Evolutionary conservation across 202 grass and related monocot species (phyloP), one percentile per base, ranked within the genome.

Genomic region (Hordeum pubiflorum): DNA sequence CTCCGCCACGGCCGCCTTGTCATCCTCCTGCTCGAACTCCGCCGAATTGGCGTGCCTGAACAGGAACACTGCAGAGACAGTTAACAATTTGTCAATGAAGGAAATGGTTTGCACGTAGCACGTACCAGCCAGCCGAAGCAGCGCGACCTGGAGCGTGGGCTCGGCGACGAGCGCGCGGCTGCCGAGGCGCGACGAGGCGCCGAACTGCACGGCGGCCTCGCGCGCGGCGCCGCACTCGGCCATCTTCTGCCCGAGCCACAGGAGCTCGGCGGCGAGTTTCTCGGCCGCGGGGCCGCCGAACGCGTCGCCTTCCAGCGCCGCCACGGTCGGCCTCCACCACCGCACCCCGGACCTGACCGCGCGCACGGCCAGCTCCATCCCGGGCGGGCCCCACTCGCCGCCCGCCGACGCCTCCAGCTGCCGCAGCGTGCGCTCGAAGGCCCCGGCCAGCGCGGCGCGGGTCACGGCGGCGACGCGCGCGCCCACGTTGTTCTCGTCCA

Each of bases 171-270:
- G 59, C 32, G 91, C 82, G 36, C 68, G 77, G 31, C 59, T 65
- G 8, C 87, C 91, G 48, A 97, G 91, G n/a, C 61, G 62, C 29
- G 62, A 55, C 1, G 88, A 88, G 14, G 48, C 69, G 38, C 91
- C 86, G 84, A 93, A 97, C 77, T 67, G 85, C 50, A 36, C 79
- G n/a, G 88, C 81, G 1, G 86, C 91, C 34, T 92, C 94, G 33
- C 22, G 10, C 1, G 80, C 86, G 3, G 63, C 91, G 43, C 86
- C 86, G 76, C 71, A 87, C 75, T 80, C 91, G 33, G 79, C 72
- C 89, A 97, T 94, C 89, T 97, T 97, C 73, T 92, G 80, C 31
- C 75, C 86, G 7, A 97, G 66, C 91, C 94, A 97, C 29, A 97
- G 63, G 22, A 90, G 81, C 81, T 97, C 94, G 5, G 91, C 88